Conservation (phyloP, 1,284 basidiomycete genomes). For the Coniferiporia sulphurascens region DNA sequence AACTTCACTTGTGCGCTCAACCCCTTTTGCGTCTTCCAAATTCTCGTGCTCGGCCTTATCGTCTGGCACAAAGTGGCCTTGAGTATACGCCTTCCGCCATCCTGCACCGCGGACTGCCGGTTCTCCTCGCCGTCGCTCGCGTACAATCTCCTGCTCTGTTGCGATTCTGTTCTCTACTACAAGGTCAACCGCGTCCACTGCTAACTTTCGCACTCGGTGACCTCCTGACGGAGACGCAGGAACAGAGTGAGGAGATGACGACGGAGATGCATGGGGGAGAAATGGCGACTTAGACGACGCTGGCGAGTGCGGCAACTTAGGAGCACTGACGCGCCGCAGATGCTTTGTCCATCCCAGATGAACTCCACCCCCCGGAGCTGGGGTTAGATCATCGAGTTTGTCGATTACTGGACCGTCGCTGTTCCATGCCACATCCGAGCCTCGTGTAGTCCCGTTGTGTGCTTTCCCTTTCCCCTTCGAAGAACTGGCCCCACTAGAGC, state of each 20-base stretch:
- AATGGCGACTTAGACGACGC: neutral
- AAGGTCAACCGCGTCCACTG: constrained; percentile 74
- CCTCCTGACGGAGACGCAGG: neutral
- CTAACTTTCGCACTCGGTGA: constrained; percentile 37
- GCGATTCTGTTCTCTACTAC: constrained; percentile 59
- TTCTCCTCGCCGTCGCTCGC: constrained; percentile 51
- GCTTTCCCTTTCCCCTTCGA: constrained; percentile 19
- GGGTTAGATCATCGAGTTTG: constrained; percentile 37
- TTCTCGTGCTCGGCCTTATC: constrained; percentile 32
- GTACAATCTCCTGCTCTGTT: constrained; percentile 42
- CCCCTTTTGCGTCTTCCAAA: constrained; percentile 26
- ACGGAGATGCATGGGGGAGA: constrained; percentile 9
- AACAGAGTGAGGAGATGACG: constrained; percentile 20
- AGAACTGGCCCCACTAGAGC: constrained; percentile 16
- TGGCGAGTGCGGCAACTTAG: constrained; percentile 18
- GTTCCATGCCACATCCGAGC: constrained; percentile 15
- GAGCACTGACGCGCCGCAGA: constrained; percentile 18
- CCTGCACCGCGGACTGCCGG: constrained; percentile 37
- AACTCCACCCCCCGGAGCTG: constrained; percentile 30
- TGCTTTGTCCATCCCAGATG: constrained; percentile 45
- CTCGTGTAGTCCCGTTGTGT: constrained; percentile 23
- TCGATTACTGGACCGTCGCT: constrained; percentile 31
- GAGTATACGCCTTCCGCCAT: constrained; percentile 49
- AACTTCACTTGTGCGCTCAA: constrained; percentile 21
- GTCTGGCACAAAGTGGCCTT: constrained; percentile 44